A percentile compares a stretch with the other conserved stretches of the same genome.
phyloP scores from a whole-genome alignment of 768 basidiomycete genomes.

The Punctularia strigosozonata region DNA sequence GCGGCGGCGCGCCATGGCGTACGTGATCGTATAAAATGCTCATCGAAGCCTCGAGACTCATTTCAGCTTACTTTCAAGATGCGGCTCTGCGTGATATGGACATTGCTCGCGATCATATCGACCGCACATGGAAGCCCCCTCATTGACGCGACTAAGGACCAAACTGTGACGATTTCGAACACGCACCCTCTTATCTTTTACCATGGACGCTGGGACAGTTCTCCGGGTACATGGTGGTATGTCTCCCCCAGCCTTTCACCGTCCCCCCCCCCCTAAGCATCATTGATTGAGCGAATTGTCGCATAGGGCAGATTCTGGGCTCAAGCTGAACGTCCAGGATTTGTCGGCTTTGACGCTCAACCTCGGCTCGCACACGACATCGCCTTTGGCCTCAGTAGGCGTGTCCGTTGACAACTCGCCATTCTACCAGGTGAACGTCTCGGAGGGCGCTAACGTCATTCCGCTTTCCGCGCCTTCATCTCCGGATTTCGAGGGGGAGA shows the following conservation, averaged over 20 bases:
- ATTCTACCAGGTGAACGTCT: slow-evolving; percentile 34
- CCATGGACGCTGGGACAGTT: slow-evolving; percentile 41
- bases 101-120: too few relatives aligned
- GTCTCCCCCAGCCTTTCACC: slow-evolving; percentile 7
- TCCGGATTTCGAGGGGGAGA: too few relatives aligned
- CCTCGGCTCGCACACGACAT: slow-evolving; percentile 36
- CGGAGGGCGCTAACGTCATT: slow-evolving; percentile 32
- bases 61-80: too few relatives aligned
- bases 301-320: slow-evolving; percentile 44
- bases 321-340: slow-evolving; percentile 36
- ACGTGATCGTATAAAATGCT: too few relatives aligned
- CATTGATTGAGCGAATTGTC: neutral
- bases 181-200: slow-evolving; percentile 32
- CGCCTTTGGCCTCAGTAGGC: slow-evolving; percentile 33
- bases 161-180: slow-evolving; percentile 18
- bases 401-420: slow-evolving; percentile 36
- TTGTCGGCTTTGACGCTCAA: slow-evolving; percentile 30
- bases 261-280: neutral
- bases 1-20: too few relatives aligned
- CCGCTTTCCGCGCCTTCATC: slow-evolving; percentile 21
- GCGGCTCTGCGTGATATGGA: too few relatives aligned
- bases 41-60: too few relatives aligned
- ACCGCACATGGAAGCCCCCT: too few relatives aligned
- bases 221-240: slow-evolving; percentile 47
- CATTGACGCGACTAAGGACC: too few relatives aligned